These are phyloP conservation scores for Microthyrium microscopicum DNA, from an alignment of 2,329 filamentous ascomycete genomes.

Conservation along the genomic window DNA sequence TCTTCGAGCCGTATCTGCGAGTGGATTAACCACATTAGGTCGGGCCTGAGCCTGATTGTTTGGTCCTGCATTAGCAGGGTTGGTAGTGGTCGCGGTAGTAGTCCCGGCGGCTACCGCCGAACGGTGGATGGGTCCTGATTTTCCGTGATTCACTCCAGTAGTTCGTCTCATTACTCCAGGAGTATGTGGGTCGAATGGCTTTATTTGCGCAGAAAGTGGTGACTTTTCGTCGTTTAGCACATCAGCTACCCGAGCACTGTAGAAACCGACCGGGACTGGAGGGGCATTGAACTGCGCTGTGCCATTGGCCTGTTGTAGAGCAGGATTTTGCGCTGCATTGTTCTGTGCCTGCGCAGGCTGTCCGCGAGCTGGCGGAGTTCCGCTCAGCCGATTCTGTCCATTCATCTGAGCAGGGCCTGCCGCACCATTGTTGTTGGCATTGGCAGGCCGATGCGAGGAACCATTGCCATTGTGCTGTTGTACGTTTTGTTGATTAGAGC, in stretches of 20 bases:
- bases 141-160: slow-evolving; percentile 5
- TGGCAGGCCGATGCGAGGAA: neutral
- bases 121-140: slow-evolving; percentile 5
- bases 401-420: neutral
- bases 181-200: slow-evolving; percentile 30
- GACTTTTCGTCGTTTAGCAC: slow-evolving; percentile 19
- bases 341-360: neutral
- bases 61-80: neutral
- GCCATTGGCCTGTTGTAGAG: neutral
- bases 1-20: slow-evolving; percentile 27
- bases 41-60: slow-evolving; percentile 23
- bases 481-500: no score
- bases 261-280: slow-evolving; percentile 23
- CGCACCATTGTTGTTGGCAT: neutral
- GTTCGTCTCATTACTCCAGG: slow-evolving; percentile 15
- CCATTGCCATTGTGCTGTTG: neutral
- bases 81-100: neutral
- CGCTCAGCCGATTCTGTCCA: neutral
- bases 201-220: slow-evolving; percentile 16
- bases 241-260: slow-evolving; percentile 28
- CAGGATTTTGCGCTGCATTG: slow-evolving; percentile 2
- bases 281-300: neutral
- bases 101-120: slow-evolving; percentile 12
- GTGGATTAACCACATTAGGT: slow-evolving; percentile 16
- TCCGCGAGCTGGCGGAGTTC: slow-evolving; percentile 1